Base-by-base conservation (phyloP, 1,284 basidiomycete species). In the Singerocomus inundabilis region DNA sequence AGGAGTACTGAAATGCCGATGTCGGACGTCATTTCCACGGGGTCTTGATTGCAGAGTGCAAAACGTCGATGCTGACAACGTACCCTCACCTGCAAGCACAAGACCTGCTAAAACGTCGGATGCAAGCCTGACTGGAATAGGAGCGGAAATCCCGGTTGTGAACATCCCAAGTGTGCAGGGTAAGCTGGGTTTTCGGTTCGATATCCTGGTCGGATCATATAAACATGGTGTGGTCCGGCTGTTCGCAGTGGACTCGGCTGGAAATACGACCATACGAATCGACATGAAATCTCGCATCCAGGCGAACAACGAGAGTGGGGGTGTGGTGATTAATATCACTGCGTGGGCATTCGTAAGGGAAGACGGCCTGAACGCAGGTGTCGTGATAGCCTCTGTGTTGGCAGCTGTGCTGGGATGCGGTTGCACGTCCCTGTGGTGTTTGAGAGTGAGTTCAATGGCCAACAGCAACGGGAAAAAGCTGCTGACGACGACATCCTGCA, bases 291-390 rank as follows among this genome's bases (percentile, higher is more conserved):
- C 35, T 16, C 1, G 29, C 25, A 21, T 6, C 31, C 39, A 24
- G n/a, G 29, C 13, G 43, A 28, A 47, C 4, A 29, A n/a, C 6
- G 45, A 32, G 45, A 39, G 28, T 15, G 44, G 31, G 18, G 30
- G 31, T 18, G 46, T 57, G 48, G 48, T 53, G 25, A 34, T 61
- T 26, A 40, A 54, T 45, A 35, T 59, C 15, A 57, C 46, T 15
- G 24, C 28, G 42, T 46, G 48, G 46, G 24, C 28, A 1, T 26
- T 44, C 6, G 36, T 41, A 42, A 30, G 37, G 31, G 54, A 35
- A 35, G 25, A 21, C n/a, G 46, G 29, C 6, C 32, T 31, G 57
- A 25, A n/a, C 5, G 26, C 12, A 16, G 40, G 46, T 9, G 31
- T 46, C 16, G 18, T 52, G 26, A 35, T 52, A 33, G 39, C 37